Conservation (phyloP, 495 filamentous ascomycete species). For the Pseudotulostoma volvatum region DNA sequence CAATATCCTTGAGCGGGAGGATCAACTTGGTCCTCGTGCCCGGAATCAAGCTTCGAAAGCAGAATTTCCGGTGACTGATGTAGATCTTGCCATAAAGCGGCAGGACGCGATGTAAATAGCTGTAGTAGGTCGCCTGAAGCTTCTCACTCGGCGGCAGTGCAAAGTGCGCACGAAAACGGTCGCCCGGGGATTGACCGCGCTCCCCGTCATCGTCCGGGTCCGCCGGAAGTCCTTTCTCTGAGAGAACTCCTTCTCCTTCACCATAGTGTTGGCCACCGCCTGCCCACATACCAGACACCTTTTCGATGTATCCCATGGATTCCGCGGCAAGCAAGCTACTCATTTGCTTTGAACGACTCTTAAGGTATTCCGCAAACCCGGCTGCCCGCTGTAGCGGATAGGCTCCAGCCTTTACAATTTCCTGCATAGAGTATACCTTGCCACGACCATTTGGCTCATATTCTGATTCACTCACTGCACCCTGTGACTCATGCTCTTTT, state of each 20-base stretch:
- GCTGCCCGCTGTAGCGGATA: constrained; percentile 80
- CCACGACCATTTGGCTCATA: constrained; percentile 11
- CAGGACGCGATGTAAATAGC: constrained; percentile 69
- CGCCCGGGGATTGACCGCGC: constrained; percentile 40
- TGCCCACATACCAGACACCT: constrained; percentile 95
- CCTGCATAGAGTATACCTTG: constrained; percentile 35
- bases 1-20: constrained; percentile 77
- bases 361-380: constrained; percentile 69
- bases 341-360: constrained; percentile 60
- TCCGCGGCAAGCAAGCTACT: constrained; percentile 75
- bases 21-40: constrained; percentile 90
- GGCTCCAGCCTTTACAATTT: constrained; percentile 53
- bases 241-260: constrained; percentile 48
- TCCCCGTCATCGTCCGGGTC: constrained; percentile 47
- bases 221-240: constrained; percentile 41
- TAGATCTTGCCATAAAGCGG: constrained; percentile 97
- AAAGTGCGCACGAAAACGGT: constrained; percentile 81
- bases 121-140: constrained; percentile 84
- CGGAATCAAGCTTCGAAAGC: constrained; percentile 80
- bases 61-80: constrained; percentile 76
- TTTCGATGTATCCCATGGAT: constrained; percentile 94
- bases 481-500: constrained; percentile 7
- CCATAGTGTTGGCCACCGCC: constrained; percentile 82
- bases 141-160: constrained; percentile 68
- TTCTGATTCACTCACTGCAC: constrained; percentile 10